These are phyloP conservation scores for Tuber borchii DNA, from an alignment of 495 filamentous ascomycete species.

Conservation along the genomic window DNA sequence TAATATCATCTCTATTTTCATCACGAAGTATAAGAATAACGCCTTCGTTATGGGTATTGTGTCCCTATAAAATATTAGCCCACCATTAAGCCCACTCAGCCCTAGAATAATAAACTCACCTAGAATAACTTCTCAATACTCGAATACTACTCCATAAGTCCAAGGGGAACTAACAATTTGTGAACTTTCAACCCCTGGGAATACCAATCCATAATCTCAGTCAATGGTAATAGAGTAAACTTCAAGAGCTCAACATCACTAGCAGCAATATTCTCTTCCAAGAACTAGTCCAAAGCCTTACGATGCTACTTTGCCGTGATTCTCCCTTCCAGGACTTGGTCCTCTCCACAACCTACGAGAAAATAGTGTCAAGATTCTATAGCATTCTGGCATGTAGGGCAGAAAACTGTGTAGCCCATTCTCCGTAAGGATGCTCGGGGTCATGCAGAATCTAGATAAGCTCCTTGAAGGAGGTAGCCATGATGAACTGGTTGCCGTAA, in stretches of 20 bases:
- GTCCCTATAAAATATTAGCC: conserved; percentile 46
- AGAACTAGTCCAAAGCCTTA: conserved; percentile 77
- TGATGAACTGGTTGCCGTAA: conserved; percentile 96
- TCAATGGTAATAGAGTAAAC: conserved; percentile 65
- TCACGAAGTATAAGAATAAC: conserved; percentile 90
- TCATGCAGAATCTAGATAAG: conserved; percentile 83
- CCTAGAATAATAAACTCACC: too few species aligned
- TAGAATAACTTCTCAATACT: too few species aligned
- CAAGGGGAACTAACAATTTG: conserved; percentile 76
- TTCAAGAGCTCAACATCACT: conserved; percentile 62
- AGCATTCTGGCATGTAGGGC: conserved; percentile 95
- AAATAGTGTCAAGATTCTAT: conserved; percentile 72
- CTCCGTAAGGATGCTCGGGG: conserved; percentile 85
- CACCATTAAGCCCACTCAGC: background rate
- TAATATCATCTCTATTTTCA: conserved; percentile 86
- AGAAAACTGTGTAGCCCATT: conserved; percentile 91
- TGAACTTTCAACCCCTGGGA: conserved; percentile 82
- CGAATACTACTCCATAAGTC: conserved; percentile 68
- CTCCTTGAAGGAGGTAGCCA: conserved; percentile 80
- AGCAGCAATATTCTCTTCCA: conserved; percentile 73
- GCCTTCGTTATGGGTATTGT: conserved; percentile 81
- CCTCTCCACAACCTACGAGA: conserved; percentile 77
- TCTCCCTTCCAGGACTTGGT: conserved; percentile 68
- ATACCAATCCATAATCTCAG: conserved; percentile 75
- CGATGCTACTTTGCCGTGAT: conserved; percentile 80